Conservation (phyloP, 75 land plant species). For the Azolla pinnata region DNA sequence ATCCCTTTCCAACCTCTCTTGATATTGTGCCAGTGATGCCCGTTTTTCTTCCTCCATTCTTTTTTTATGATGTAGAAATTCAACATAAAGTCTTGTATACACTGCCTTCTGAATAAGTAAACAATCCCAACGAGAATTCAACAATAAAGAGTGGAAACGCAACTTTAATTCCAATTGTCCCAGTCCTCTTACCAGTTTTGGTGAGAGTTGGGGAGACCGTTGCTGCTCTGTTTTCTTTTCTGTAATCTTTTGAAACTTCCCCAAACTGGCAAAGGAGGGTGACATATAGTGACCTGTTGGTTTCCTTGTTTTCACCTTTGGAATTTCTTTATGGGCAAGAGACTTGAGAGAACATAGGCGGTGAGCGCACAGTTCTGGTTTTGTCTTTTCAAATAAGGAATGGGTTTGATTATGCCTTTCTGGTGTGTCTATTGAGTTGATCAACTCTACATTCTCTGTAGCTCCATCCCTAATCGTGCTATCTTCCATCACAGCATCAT, state of each 20-base stretch:
- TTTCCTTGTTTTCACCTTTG: constrained; percentile 7
- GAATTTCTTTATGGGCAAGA: neutral
- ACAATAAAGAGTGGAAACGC: no score
- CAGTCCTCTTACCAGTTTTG: constrained; percentile 4
- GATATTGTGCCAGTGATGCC: constrained; percentile 13
- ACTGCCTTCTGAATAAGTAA: constrained; percentile 32
- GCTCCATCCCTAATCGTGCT: no score
- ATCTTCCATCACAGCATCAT: no score
- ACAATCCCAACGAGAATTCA: no score
- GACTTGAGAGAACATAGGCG: constrained; percentile 1
- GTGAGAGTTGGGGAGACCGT: constrained; percentile 5
- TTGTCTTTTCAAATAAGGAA: neutral
- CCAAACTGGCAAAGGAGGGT: constrained; percentile 4
- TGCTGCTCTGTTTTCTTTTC: neutral
- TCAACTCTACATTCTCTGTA: no score
- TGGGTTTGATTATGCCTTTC: constrained; percentile 1
- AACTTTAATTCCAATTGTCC: no score
- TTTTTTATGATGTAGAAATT: constrained; percentile 25
- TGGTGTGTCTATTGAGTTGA: neutral
- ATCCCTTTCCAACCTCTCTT: constrained; percentile 24
- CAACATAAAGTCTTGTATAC: constrained; percentile 25
- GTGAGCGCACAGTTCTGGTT: constrained; percentile 3
- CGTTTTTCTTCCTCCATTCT: constrained; percentile 25
- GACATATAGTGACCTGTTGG: neutral
- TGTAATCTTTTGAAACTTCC: neutral